A percentile compares a stretch with the other conserved stretches of the same genome.
Conservation (phyloP, 2,329 filamentous ascomycete species). For the Ophiocordyceps polyrhachis-furcata region DNA sequence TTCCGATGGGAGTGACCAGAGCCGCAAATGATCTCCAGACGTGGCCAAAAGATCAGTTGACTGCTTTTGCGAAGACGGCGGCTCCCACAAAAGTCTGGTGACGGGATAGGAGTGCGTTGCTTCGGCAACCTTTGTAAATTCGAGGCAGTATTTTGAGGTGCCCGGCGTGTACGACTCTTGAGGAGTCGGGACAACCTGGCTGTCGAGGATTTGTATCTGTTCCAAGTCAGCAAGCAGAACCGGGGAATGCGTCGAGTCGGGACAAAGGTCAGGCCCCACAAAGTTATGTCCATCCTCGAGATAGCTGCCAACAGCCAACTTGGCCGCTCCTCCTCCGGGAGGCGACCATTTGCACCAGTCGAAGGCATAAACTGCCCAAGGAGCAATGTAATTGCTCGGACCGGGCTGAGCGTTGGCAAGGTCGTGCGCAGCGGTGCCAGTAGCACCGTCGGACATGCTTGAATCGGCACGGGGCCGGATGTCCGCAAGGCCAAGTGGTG, state of each 20-base stretch:
- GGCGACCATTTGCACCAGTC: constrained; percentile 99
- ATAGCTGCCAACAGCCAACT: constrained; percentile 89
- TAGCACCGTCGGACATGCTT: constrained; percentile 51
- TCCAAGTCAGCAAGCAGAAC: constrained; percentile 2
- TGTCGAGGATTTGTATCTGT: constrained; percentile 93
- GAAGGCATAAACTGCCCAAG: constrained; percentile 90
- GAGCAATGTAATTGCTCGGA: constrained; percentile 84
- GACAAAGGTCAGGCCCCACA: constrained; percentile 31
- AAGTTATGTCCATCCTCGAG: constrained; percentile 97
- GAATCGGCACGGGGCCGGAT: constrained; percentile 78
- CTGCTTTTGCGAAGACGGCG: constrained; percentile 84
- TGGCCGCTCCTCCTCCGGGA: constrained; percentile 62
- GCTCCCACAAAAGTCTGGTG: constrained; percentile 88
- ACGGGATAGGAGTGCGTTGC: constrained; percentile 97
- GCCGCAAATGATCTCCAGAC: constrained; percentile 77
- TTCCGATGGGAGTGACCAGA: constrained; percentile 79
- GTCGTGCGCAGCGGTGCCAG: constrained; percentile 46
- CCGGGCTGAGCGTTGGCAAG: constrained; percentile 43
- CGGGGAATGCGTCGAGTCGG: neutral
- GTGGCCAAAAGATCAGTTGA: constrained; percentile 89
- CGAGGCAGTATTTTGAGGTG: constrained; percentile 55
- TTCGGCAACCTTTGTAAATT: constrained; percentile 87
- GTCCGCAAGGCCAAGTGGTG: constrained; percentile 77
- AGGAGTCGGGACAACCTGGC: constrained; percentile 54
- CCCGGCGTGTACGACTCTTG: constrained; percentile 51